Conservation (phyloP, 177 flowering plant species). For the Tripterygium wilfordii region DNA sequence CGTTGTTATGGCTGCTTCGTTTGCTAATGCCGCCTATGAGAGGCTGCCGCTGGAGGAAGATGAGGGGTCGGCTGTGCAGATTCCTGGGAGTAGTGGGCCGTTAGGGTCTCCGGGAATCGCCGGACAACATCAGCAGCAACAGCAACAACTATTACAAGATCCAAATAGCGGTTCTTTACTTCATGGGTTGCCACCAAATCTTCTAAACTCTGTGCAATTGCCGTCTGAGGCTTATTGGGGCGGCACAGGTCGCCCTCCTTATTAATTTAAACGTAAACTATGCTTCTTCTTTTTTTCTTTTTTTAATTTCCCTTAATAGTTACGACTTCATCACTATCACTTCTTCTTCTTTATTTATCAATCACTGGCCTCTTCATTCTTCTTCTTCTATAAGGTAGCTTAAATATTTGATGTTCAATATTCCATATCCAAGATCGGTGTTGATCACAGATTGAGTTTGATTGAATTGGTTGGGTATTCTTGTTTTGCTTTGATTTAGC, state of each 20-base stretch:
- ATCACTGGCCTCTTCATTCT: too few species aligned
- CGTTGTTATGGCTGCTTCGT: slow-evolving; percentile 70
- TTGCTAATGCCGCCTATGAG: slow-evolving; percentile 70
- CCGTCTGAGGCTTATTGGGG: slow-evolving; percentile 32
- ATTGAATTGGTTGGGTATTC: too few species aligned
- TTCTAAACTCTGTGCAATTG: slow-evolving; percentile 25
- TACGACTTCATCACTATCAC: too few species aligned
- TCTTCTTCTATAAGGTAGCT: too few species aligned
- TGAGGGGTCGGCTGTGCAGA: slow-evolving; percentile 12
- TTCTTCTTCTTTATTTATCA: too few species aligned
- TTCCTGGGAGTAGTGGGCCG: slow-evolving; percentile 19
- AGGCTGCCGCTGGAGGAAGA: slow-evolving; percentile 68
- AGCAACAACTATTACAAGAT: slow-evolving; percentile 21
- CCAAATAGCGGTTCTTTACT: slow-evolving; percentile 18
- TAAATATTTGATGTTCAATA: too few species aligned
- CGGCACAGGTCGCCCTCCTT: slow-evolving; percentile 25
- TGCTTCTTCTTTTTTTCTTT: background rate
- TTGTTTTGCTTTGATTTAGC: too few species aligned
- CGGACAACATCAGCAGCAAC: slow-evolving; percentile 19
- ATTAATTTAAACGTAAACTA: background rate
- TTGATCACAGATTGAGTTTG: too few species aligned
- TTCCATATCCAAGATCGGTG: too few species aligned
- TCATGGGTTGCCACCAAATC: slow-evolving; percentile 30
- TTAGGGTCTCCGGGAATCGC: slow-evolving; percentile 12
- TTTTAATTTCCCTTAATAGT: too few species aligned